phyloP scores from a whole-genome alignment of 768 basidiomycete species.

The Termitomyces sp. region DNA sequence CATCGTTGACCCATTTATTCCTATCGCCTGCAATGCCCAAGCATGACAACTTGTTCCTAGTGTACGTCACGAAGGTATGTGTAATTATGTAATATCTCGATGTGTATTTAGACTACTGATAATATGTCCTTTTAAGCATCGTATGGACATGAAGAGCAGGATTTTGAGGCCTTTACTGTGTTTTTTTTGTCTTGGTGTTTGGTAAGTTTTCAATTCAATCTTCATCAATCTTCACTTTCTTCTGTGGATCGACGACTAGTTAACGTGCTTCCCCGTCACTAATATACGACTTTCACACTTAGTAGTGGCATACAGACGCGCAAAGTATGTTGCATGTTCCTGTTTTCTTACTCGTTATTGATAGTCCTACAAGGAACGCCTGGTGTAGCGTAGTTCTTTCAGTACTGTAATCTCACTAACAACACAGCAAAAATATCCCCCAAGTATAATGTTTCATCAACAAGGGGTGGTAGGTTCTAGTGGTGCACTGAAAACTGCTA shows the following conservation, averaged over 20 bases:
- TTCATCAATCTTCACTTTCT: background rate
- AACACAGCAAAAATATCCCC: background rate
- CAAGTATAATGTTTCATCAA: background rate
- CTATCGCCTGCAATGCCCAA: background rate
- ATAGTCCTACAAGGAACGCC: background rate
- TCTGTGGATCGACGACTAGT: background rate
- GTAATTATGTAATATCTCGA: background rate
- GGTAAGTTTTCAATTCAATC: background rate
- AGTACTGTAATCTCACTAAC: background rate
- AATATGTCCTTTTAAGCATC: background rate
- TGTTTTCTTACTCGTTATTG: background rate
- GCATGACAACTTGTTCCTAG: background rate
- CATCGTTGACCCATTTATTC: background rate
- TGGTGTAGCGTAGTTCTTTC: background rate
- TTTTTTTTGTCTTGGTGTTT: background rate
- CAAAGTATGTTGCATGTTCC: background rate
- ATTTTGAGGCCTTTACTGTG: background rate
- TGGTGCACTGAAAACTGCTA: background rate
- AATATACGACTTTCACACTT: background rate
- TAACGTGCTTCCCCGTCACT: too few relatives aligned
- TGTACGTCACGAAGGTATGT: background rate
- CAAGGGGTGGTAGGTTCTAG: background rate
- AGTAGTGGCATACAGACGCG: background rate
- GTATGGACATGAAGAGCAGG: background rate
- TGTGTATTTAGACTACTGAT: background rate